phyloP scores from a whole-genome alignment of 2,329 filamentous ascomycete genomes.

The Epichloe sp. region DNA sequence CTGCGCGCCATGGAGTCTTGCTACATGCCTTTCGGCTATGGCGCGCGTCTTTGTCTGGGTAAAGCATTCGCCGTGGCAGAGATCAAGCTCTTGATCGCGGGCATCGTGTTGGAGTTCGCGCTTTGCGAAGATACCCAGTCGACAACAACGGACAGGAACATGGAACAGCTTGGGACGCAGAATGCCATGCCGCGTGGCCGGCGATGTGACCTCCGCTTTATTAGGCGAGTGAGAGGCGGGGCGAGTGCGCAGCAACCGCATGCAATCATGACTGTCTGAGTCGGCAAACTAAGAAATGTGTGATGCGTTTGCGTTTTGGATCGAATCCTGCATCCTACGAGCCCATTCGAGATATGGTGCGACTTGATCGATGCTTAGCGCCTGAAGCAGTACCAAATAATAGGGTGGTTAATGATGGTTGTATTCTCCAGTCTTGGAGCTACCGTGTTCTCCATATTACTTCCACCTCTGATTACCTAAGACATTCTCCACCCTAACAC shows the following conservation, averaged over 20 bases:
- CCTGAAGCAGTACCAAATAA: too few species aligned
- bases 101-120: not conserved
- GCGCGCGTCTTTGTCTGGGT: slow-evolving; percentile 4
- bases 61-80: slow-evolving; percentile 3
- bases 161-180: slow-evolving; percentile 5
- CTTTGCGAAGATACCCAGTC: slow-evolving; percentile 1
- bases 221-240: not conserved
- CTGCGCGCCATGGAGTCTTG: slow-evolving; percentile 4
- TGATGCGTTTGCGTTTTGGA: not conserved
- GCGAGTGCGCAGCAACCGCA: too few species aligned
- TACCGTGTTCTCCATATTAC: too few species aligned
- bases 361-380: too few species aligned
- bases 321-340: not conserved
- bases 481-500: too few species aligned
- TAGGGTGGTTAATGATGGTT: too few species aligned
- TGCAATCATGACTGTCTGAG: too few species aligned
- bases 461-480: too few species aligned
- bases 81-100: slow-evolving; percentile 3
- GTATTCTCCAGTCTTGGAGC: too few species aligned
- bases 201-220: slow-evolving; percentile 3
- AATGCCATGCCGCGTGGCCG: slow-evolving; percentile 3
- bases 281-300: too few species aligned
- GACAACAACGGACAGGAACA: not conserved
- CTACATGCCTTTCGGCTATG: slow-evolving; percentile 5
- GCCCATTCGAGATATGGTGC: too few species aligned